These are phyloP conservation scores for Cryptosporidium sp. DNA, from an alignment of 169 alveolate genomes.

Conservation along the genomic window DNA sequence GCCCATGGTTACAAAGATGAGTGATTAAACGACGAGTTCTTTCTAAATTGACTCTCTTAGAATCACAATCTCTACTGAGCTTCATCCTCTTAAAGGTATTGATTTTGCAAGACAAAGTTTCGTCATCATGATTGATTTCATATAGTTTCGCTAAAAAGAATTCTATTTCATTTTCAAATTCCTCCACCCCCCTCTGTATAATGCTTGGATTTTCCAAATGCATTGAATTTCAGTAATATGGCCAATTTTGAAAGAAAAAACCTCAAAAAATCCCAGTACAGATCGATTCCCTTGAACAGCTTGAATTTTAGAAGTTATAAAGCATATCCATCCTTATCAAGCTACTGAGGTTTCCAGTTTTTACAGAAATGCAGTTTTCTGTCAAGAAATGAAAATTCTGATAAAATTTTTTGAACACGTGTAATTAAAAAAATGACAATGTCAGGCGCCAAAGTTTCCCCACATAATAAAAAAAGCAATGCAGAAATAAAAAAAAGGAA, in stretches of 20 bases:
- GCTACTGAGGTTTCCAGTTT: not conserved
- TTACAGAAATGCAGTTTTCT: not conserved
- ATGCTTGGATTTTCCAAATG: not conserved
- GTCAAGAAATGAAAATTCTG: conserved; percentile 14
- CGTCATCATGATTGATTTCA: not conserved
- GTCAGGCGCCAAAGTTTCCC: conserved; percentile 70
- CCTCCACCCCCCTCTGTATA: not conserved
- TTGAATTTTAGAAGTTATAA: not conserved
- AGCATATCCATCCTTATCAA: not conserved
- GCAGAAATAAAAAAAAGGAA: not conserved
- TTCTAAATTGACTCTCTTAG: conserved; percentile 13
- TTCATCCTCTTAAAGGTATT: conserved; percentile 26
- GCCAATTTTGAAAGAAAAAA: not conserved
- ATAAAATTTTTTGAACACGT: conserved; percentile 22
- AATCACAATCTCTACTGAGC: not conserved
- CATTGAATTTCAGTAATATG: conserved; percentile 1
- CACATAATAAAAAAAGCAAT: conserved; percentile 44
- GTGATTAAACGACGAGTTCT: conserved; percentile 38
- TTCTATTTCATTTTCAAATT: conserved; percentile 28
- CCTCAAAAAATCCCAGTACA: not conserved
- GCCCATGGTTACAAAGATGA: conserved; percentile 46
- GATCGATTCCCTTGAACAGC: not conserved
- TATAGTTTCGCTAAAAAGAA: conserved; percentile 15
- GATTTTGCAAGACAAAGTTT: not conserved
- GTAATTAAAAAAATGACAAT: conserved; percentile 35